These are phyloP conservation scores for Yarrowia keelungensis DNA, from an alignment of 805 yeast species.

Conservation along the genomic window DNA sequence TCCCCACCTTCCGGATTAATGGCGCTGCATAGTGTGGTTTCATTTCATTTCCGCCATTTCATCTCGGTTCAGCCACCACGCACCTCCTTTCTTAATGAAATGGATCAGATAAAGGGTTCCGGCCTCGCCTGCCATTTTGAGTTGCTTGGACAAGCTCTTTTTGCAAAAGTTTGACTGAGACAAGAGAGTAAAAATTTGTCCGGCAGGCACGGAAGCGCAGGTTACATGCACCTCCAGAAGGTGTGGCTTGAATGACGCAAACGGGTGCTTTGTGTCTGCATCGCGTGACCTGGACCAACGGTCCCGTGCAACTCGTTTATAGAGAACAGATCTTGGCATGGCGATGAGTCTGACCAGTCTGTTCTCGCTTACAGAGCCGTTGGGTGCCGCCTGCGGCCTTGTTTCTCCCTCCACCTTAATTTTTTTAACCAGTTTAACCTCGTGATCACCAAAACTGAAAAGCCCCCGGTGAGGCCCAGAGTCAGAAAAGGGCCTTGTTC, in stretches of 20 bases:
- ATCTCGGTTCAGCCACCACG: neutral
- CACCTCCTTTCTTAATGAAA: neutral
- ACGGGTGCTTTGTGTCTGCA: slow-evolving; percentile 1
- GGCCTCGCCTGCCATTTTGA: slow-evolving; percentile 20
- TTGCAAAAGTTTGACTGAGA: neutral
- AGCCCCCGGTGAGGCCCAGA: slow-evolving; percentile 3
- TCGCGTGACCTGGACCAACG: slow-evolving; percentile 32
- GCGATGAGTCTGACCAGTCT: no score
- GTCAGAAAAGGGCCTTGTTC: neutral
- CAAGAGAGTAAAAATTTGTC: slow-evolving; percentile 10
- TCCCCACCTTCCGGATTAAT: neutral
- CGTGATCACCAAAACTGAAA: slow-evolving; percentile 6
- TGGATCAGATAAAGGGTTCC: slow-evolving; percentile 4
- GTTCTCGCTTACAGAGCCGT: neutral
- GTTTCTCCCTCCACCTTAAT: neutral
- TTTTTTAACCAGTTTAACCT: neutral
- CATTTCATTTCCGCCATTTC: neutral
- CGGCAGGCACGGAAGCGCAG: slow-evolving; percentile 14
- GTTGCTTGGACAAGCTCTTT: neutral
- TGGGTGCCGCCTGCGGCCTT: no score
- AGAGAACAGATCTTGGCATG: neutral
- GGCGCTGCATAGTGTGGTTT: neutral
- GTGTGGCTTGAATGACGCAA: slow-evolving; percentile 33
- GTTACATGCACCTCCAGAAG: neutral
- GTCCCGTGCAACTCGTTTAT: slow-evolving; percentile 1